These are phyloP conservation scores for Saccharomyces hybrid DNA, from an alignment of 1,139 yeast genomes.

Conservation along the genomic window DNA sequence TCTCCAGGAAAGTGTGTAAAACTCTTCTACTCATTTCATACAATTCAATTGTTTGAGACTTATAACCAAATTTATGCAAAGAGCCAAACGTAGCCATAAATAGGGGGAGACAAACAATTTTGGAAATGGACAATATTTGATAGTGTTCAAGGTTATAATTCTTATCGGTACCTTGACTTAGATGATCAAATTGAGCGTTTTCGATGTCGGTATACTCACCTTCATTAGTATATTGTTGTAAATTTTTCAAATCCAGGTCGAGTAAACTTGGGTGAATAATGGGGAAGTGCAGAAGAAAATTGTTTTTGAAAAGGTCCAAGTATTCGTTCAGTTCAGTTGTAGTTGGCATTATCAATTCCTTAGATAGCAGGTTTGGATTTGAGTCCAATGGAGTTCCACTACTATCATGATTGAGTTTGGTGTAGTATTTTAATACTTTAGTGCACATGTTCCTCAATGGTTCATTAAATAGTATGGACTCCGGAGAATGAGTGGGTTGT, in stretches of 20 bases:
- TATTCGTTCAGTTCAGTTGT: conserved; percentile 52
- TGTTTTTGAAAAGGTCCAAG: conserved; percentile 41
- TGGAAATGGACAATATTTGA: conserved; percentile 21
- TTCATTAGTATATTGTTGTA: conserved; percentile 23
- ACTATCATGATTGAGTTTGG: conserved; percentile 50
- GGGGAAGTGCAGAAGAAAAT: conserved; percentile 56
- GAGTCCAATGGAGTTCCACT: conserved; percentile 6
- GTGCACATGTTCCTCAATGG: conserved; percentile 45
- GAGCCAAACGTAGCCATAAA: conserved; percentile 71
- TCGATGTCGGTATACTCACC: conserved; percentile 18
- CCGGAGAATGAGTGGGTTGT: conserved; percentile 2
- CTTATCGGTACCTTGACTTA: conserved; percentile 4
- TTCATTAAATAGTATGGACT: conserved; percentile 43
- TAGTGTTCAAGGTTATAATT: conserved; percentile 11
- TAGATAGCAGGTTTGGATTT: conserved; percentile 11
- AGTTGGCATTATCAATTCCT: conserved; percentile 51
- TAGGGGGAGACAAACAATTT: conserved; percentile 54
- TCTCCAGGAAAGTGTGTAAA: conserved; percentile 65
- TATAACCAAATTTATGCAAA: conserved; percentile 49
- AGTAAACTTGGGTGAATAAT: conserved; percentile 56
- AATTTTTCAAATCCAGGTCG: conserved; percentile 37
- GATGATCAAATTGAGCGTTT: conserved; percentile 3
- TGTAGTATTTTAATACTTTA: conserved; percentile 49
- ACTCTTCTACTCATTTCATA: conserved; percentile 73
- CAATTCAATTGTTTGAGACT: conserved; percentile 31